Conservation (phyloP, 306 rosid species). For the Rosa chinensis region DNA sequence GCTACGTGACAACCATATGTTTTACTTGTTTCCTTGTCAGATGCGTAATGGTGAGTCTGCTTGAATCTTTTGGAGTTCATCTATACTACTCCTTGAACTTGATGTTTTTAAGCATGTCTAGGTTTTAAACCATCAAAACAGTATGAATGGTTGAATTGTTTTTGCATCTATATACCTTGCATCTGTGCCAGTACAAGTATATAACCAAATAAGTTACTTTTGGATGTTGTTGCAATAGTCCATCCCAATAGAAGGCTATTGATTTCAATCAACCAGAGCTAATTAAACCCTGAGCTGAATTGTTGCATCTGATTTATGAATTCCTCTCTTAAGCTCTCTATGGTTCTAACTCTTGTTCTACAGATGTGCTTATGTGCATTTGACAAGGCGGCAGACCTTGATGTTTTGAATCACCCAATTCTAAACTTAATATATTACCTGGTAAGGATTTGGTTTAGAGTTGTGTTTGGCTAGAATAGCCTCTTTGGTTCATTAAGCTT, state of each 20-base stretch:
- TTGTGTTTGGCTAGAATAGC: background rate
- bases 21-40: conserved; percentile 92
- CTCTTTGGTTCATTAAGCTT: background rate
- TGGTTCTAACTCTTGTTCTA: conserved; percentile 22
- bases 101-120: conserved; percentile 6
- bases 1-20: conserved; percentile 97
- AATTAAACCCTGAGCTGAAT: background rate
- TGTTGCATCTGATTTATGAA: background rate
- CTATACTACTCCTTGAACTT: background rate
- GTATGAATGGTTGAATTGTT: background rate
- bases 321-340: conserved; percentile 9
- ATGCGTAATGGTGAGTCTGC: conserved; percentile 81
- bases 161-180: background rate
- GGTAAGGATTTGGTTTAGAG: conserved; percentile 48
- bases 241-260: background rate
- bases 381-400: conserved; percentile 80
- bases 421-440: conserved; percentile 80
- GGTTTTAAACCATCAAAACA: conserved; percentile 12
- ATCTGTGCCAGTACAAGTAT: background rate
- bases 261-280: background rate
- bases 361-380: conserved; percentile 93
- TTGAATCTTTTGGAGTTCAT: conserved; percentile 11
- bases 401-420: conserved; percentile 88
- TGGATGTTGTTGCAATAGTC: background rate
- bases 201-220: background rate